Conservation (phyloP, 345 rosid genomes). For the Trapa bicornis region DNA sequence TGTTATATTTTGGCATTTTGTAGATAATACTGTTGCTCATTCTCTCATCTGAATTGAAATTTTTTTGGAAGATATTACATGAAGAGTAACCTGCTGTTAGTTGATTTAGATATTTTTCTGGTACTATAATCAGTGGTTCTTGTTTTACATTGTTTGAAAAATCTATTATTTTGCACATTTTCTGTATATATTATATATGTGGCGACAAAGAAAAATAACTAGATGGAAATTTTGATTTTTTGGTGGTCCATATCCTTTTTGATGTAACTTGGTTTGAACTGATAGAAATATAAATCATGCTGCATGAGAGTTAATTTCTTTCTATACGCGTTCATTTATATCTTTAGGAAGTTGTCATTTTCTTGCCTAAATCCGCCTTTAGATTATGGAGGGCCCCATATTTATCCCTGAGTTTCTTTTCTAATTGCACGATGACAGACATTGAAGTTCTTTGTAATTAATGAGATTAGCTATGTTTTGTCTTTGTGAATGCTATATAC, state of each 20-base stretch:
- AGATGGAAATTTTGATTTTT: neutral
- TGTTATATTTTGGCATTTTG: slow-evolving; percentile 2
- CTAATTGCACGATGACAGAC: neutral
- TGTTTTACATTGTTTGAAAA: neutral
- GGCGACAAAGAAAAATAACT: neutral
- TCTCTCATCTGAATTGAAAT: neutral
- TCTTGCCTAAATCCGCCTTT: neutral
- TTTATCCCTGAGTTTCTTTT: neutral
- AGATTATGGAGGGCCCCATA: neutral
- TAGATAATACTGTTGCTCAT: neutral
- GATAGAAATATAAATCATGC: neutral
- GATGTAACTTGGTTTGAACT: neutral
- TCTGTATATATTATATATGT: neutral
- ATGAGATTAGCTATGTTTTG: neutral
- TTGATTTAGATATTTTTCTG: neutral
- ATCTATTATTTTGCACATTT: slow-evolving; percentile 13
- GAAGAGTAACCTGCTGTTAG: neutral
- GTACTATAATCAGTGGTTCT: neutral
- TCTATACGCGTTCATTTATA: neutral
- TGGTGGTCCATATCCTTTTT: neutral
- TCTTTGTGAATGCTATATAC: neutral
- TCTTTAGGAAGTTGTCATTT: neutral
- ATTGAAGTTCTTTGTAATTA: neutral
- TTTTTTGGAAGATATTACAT: neutral
- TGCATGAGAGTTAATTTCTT: neutral